Percentiles rank a stretch among this genome's conserved stretches.
These are phyloP conservation scores for Onygena corvina DNA, from an alignment of 2,329 filamentous ascomycete genomes.

Conservation along the genomic window DNA sequence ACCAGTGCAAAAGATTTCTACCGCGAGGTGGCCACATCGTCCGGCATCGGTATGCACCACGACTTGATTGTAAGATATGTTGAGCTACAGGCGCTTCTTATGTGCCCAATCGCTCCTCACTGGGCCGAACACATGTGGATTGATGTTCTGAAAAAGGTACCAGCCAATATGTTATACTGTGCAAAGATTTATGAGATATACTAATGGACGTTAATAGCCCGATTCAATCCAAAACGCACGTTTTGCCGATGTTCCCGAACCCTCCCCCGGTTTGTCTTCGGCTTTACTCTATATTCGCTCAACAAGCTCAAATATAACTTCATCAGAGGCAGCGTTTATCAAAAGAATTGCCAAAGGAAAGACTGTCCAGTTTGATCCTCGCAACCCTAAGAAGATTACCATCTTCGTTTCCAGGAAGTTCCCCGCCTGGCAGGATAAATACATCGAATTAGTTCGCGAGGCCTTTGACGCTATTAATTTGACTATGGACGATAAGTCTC, in stretches of 20 bases:
- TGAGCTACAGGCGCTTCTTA: constrained; percentile 70
- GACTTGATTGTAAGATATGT: constrained; percentile 70
- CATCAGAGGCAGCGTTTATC: constrained; percentile 59
- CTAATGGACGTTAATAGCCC: constrained; percentile 32
- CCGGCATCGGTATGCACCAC: constrained; percentile 74
- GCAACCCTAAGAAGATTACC: constrained; percentile 80
- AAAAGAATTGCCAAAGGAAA: constrained; percentile 95
- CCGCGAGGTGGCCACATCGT: constrained; percentile 65
- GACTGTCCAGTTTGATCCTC: constrained; percentile 69
- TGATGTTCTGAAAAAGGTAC: constrained; percentile 64
- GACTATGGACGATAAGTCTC: constrained; percentile 63
- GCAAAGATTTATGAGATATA: constrained; percentile 2
- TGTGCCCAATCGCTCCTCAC: constrained; percentile 78
- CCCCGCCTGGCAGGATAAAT: constrained; percentile 85
- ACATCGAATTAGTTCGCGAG: constrained; percentile 65
- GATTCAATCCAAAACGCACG: constrained; percentile 65
- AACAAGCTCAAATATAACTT: constrained; percentile 67
- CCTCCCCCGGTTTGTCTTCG: constrained; percentile 57
- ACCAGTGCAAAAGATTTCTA: constrained; percentile 80
- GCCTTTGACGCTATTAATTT: constrained; percentile 53
- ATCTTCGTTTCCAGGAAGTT: constrained; percentile 71
- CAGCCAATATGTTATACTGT: background rate
- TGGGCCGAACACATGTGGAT: constrained; percentile 92
- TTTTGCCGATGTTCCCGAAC: constrained; percentile 58
- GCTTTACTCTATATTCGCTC: constrained; percentile 69